These are phyloP conservation scores for Podaxis sp. DNA, from an alignment of 768 basidiomycete genomes.

Conservation along the genomic window DNA sequence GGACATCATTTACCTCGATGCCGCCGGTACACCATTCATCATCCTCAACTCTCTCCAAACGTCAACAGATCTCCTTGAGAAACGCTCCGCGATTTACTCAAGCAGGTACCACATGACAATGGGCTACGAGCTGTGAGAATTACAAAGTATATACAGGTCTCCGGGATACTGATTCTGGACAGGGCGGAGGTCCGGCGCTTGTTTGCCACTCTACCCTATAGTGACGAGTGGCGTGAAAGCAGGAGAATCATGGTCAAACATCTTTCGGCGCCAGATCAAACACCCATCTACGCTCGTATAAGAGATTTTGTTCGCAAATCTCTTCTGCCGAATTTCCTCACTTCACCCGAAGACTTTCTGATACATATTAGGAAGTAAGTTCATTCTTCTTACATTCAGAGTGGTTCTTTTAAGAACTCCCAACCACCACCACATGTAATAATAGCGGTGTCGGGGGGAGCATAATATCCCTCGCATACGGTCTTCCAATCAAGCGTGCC, in stretches of 20 bases:
- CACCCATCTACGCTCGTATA: background rate
- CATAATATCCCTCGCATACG: slow-evolving; percentile 14
- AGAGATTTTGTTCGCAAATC: background rate
- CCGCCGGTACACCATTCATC: slow-evolving; percentile 20
- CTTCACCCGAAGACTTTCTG: slow-evolving; percentile 1
- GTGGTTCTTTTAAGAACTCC: background rate
- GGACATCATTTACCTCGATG: slow-evolving; percentile 24
- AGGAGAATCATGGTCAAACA: slow-evolving; percentile 1
- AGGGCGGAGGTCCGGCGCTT: background rate
- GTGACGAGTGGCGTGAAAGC: slow-evolving; percentile 11
- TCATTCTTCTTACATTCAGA: background rate
- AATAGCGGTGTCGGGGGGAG: slow-evolving; percentile 9
- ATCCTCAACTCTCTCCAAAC: slow-evolving; percentile 23
- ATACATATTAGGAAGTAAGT: slow-evolving; percentile 13
- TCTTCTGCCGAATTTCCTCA: slow-evolving; percentile 11
- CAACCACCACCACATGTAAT: background rate
- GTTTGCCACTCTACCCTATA: slow-evolving; percentile 13
- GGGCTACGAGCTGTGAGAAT: slow-evolving; percentile 12
- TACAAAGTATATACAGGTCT: background rate
- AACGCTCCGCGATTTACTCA: slow-evolving; percentile 21
- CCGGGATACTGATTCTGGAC: background rate
- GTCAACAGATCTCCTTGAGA: slow-evolving; percentile 23
- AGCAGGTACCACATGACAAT: slow-evolving; percentile 7
- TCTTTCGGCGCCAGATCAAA: slow-evolving; percentile 1
- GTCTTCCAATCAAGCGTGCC: slow-evolving; percentile 6